Percentiles rank a stretch among this genome's conserved stretches.
Evolutionary conservation across 2,329 filamentous ascomycete genomes (phyloP).

Genomic region (Colletotrichum tabaci): DNA sequence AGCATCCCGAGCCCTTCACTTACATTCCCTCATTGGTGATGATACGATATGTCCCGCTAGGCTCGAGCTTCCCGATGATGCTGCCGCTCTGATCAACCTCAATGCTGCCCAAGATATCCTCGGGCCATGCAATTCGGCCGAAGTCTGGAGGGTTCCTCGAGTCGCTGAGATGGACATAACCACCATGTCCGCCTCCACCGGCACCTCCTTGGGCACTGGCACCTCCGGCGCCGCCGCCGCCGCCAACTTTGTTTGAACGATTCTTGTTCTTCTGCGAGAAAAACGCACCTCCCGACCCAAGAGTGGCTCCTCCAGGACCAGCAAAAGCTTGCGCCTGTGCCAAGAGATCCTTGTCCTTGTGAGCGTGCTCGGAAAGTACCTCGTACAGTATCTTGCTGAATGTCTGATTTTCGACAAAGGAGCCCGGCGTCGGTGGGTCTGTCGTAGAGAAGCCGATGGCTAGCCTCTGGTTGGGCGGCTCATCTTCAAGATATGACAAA

Average conservation of each 20-base stretch:
- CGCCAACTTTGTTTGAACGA: slow-evolving; percentile 54
- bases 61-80: slow-evolving; percentile 71
- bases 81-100: slow-evolving; percentile 72
- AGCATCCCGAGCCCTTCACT: slow-evolving; percentile 53
- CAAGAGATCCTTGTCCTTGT: slow-evolving; percentile 68
- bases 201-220: slow-evolving; percentile 74
- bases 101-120: slow-evolving; percentile 79
- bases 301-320: slow-evolving; percentile 67
- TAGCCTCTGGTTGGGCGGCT: slow-evolving; percentile 67
- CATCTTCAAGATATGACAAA: slow-evolving; percentile 72
- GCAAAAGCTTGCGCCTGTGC: slow-evolving; percentile 74
- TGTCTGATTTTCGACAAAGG: slow-evolving; percentile 71
- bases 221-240: slow-evolving; percentile 63
- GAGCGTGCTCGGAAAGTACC: slow-evolving; percentile 69
- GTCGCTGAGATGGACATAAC: slow-evolving; percentile 77
- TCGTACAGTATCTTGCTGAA: slow-evolving; percentile 74
- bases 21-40: slow-evolving; percentile 78
- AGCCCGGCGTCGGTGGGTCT: slow-evolving; percentile 73
- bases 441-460: slow-evolving; percentile 72
- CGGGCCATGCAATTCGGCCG: slow-evolving; percentile 78
- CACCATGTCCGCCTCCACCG: slow-evolving; percentile 72
- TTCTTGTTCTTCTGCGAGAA: slow-evolving; percentile 60
- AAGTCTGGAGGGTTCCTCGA: slow-evolving; percentile 75
- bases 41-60: slow-evolving; percentile 75
- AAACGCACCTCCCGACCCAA: slow-evolving; percentile 67